These are phyloP conservation scores for Neonectria sp. DNA, from an alignment of 2,329 filamentous ascomycete species.

Conservation along the genomic window DNA sequence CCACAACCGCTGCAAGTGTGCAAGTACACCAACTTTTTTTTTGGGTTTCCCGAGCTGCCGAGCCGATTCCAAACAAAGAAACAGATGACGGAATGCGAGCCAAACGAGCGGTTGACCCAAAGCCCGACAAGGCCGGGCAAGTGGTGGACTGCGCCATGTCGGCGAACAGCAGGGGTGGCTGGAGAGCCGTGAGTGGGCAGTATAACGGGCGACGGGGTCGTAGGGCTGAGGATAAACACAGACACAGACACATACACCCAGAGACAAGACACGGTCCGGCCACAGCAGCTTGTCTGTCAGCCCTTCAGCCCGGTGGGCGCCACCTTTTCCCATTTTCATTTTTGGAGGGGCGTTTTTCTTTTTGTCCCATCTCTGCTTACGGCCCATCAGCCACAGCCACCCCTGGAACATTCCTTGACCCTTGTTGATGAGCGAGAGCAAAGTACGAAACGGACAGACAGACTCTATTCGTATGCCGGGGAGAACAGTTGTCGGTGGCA, in stretches of 20 bases:
- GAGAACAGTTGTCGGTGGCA: background rate
- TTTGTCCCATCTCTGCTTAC: background rate
- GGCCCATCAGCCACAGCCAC: slow-evolving; percentile 43
- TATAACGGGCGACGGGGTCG: slow-evolving; percentile 15
- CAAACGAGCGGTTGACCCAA: slow-evolving; percentile 19
- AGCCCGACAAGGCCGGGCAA: slow-evolving; percentile 27
- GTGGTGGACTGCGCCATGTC: slow-evolving; percentile 31
- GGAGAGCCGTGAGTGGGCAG: slow-evolving; percentile 16
- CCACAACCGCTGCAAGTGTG: background rate
- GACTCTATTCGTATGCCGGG: too few relatives aligned
- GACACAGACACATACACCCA: background rate
- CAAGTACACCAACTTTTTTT: background rate
- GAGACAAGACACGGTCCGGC: background rate
- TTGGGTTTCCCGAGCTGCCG: slow-evolving; percentile 9
- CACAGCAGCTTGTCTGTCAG: background rate
- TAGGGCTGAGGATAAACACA: slow-evolving; percentile 29
- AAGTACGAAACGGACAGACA: background rate
- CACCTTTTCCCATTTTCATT: background rate
- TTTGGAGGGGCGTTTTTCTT: background rate
- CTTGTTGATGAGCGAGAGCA: background rate
- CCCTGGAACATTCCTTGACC: slow-evolving; percentile 1
- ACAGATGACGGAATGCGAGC: slow-evolving; percentile 17
- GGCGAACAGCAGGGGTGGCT: slow-evolving; percentile 30
- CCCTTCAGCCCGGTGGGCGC: slow-evolving; percentile 11
- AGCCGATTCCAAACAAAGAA: slow-evolving; percentile 43